A percentile compares a stretch with the other conserved stretches of the same genome.
Evolutionary conservation across 2,329 filamentous ascomycete genomes (phyloP).

Genomic region (Colletotrichum echinochloae): DNA sequence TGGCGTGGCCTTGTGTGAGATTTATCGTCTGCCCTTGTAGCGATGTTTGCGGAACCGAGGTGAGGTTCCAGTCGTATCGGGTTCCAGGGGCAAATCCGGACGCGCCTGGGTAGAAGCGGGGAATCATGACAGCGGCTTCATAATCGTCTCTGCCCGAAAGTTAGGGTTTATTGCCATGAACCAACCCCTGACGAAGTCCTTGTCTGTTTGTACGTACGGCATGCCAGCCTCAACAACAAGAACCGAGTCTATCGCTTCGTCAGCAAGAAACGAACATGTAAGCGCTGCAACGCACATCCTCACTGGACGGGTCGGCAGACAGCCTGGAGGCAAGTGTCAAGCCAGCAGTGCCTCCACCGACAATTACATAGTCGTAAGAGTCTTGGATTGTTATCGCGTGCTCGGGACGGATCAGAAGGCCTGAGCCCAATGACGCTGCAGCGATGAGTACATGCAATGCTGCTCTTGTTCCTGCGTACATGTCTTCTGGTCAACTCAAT

Average conservation of each 20-base stretch:
- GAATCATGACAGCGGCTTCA: slow-evolving; percentile 34
- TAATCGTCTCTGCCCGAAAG: slow-evolving; percentile 19
- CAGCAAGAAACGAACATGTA: not conserved
- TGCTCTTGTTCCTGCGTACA: not conserved
- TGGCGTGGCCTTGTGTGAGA: slow-evolving; percentile 56
- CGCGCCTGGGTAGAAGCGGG: slow-evolving; percentile 25
- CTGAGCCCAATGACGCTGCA: not conserved
- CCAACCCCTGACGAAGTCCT: not conserved
- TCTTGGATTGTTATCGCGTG: not conserved
- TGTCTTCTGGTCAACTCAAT: not conserved
- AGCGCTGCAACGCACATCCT: not conserved
- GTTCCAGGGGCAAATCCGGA: slow-evolving; percentile 42
- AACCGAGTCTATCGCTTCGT: slow-evolving; percentile 24
- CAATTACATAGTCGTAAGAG: slow-evolving; percentile 47
- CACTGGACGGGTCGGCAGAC: not conserved
- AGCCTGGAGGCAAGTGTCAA: slow-evolving; percentile 50
- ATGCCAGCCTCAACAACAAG: slow-evolving; percentile 41
- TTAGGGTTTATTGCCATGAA: not conserved
- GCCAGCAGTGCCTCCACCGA: slow-evolving; percentile 50
- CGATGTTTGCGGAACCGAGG: slow-evolving; percentile 52
- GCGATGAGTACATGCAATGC: not conserved
- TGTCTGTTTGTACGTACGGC: slow-evolving; percentile 22
- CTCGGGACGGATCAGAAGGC: not conserved
- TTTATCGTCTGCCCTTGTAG: slow-evolving; percentile 52
- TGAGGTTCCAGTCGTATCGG: slow-evolving; percentile 54